A percentile compares a stretch with the other conserved stretches of the same genome.
phyloP scores from a whole-genome alignment of 441 rosid genomes.

The Erysimum pusillum region DNA sequence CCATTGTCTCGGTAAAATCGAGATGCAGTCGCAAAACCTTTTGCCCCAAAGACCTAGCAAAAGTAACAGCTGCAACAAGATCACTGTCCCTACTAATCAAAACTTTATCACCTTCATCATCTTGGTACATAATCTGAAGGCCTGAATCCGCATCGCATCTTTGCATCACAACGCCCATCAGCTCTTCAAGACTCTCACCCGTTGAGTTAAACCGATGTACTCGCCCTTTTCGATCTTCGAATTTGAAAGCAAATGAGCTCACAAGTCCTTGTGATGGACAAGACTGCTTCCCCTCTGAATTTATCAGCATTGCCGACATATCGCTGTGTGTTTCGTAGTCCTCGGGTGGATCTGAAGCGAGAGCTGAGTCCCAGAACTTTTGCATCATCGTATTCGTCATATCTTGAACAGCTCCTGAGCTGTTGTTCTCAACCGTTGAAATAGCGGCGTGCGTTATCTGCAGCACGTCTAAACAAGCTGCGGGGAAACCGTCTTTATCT shows the following conservation, averaged over 20 bases:
- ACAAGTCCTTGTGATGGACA: constrained; percentile 74
- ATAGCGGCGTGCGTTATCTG: constrained; percentile 93
- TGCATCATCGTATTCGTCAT: constrained; percentile 94
- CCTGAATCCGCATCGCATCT: constrained; percentile 46
- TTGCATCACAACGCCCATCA: constrained; percentile 62
- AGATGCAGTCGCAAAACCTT: constrained; percentile 54
- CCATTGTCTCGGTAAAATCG: constrained; percentile 27
- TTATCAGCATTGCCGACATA: constrained; percentile 65
- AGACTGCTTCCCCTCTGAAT: constrained; percentile 69
- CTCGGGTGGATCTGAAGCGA: constrained; percentile 80
- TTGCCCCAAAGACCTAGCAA: constrained; percentile 66
- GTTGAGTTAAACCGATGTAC: constrained; percentile 79
- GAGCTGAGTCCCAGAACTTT: constrained; percentile 95
- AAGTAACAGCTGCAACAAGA: constrained; percentile 69
- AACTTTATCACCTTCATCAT: constrained; percentile 88
- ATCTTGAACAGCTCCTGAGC: constrained; percentile 85
- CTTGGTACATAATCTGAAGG: constrained; percentile 62
- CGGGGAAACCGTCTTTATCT: constrained; percentile 76
- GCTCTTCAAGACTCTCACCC: constrained; percentile 74
- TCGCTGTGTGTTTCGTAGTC: constrained; percentile 88
- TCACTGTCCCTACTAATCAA: constrained; percentile 69
- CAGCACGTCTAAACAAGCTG: constrained; percentile 84
- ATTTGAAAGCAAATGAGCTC: constrained; percentile 76
- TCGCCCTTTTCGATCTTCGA: constrained; percentile 77
- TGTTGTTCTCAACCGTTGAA: constrained; percentile 75